Base-by-base conservation (phyloP, 805 yeast species). In the Naumovozyma dairenensis region DNA sequence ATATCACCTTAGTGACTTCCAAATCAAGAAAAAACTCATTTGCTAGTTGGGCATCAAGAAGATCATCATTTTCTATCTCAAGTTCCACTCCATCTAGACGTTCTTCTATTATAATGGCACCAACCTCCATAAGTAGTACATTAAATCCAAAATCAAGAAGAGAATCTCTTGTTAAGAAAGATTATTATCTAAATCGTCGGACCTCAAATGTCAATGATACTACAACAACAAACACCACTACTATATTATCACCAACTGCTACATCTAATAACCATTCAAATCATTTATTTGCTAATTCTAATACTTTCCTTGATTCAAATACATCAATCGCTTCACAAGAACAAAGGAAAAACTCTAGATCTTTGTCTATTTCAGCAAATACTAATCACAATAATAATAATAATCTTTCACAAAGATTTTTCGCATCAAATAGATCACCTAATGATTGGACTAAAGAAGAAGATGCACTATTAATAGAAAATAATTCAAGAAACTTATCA, bases 401-500 rank as follows among this genome's bases (percentile, higher is more conserved):
- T n/a, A n/a, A n/a, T n/a, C n/a, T n/a, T n/a, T n/a, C n/a, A n/a
- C n/a, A n/a, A n/a, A n/a, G n/a, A n/a, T n/a, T n/a, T n/a, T n/a
- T n/a, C n/a, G n/a, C n/a, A n/a, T n/a, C 14, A 18, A 25, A 27
- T 40, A 19, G 21, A n/a, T 21, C 34, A 28, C 35, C 22, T 27
- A 39, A 36, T 12, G 47, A 42, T 14, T 72, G 78, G 78, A 48
- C 71, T 1, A 32, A 35, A 46, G 92, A 81, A 33, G 94, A 84
- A 55, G 94, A 84, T 56, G 80, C 77, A 40, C 52, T 74, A 22
- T 54, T 84, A 25, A 46, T 73, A 28, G 67, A 69, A 30, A 65
- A 71, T 38, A 63, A 80, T 33, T 57, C 72, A 7, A 61, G 75
- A 43, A 79, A 78, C 35, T 59, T 85, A 26, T 70, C 80, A 21